Evolutionary conservation across 2,329 filamentous ascomycete species (phyloP), one percentile per base, ranked within the genome.

Genomic region (Arthrobotrys megalospora): DNA sequence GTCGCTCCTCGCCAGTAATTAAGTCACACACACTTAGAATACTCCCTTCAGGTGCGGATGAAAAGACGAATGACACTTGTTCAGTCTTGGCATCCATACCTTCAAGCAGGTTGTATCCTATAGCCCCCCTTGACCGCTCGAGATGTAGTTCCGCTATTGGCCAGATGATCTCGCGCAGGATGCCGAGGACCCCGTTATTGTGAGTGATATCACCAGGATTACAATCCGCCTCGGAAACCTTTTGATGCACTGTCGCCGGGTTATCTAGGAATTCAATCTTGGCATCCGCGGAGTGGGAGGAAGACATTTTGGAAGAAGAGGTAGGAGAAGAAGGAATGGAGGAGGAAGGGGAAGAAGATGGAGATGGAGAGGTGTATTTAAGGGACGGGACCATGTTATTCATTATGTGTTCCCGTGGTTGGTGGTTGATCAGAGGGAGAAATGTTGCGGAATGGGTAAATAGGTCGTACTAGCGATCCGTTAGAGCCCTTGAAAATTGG

Each of bases 261-360:
- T 60, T 60, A n/a, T 77, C 73, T 1, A 77, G 8, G 24, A 77
- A 77, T 62, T 71, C 73, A 6, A 77, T 77, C 36, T 77, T 77
- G 6, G 50, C 21, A 12, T 77, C 66, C 14, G 66, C 12, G 6
- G 66, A 16, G 16, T 77, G 66, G 12, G 73, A 77, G 8, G 73
- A 77, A 8, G 73, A 77, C 73, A 77, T 77, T 63, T 77, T 77
- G 19, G 48, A 43, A 8, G 47, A 21, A 16, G 52, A 62, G 1
- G 16, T 60, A 10, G 62, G 50, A 16, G 70, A 73, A 2, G 69
- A 41, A 48, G 60, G 28, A 8, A 8, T 14, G 7, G 70, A 75
- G 10, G 24, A 52, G 19, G 32, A 50, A 21, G 63, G 63, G 3
- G 63, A 66, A 6, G 70, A 52, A 12, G 43, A 28, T 21, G 63